These are phyloP conservation scores for Discostella pseudostelligera DNA, from an alignment of 108 stramenopile genomes.

Conservation along the genomic window DNA sequence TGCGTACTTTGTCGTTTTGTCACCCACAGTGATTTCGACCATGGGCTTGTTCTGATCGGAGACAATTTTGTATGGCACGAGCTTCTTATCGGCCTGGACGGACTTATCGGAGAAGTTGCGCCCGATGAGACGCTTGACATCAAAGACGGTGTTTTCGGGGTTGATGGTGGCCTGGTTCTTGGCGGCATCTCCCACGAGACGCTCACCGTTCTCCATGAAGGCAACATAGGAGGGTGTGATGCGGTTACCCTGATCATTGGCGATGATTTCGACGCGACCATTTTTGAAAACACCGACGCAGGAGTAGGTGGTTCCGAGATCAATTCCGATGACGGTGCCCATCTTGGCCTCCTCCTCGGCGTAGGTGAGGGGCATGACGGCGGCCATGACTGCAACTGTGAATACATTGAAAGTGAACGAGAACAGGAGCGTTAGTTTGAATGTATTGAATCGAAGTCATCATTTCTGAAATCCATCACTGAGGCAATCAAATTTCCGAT, in stretches of 20 bases:
- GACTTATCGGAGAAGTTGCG: conserved; percentile 91
- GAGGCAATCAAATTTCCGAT: not conserved
- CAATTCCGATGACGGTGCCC: conserved; percentile 80
- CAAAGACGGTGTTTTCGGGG: conserved; percentile 97
- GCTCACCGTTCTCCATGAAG: no score
- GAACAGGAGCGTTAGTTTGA: not conserved
- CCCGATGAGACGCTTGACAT: conserved; percentile 98
- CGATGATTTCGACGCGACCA: conserved; percentile 97
- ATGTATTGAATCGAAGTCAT: not conserved
- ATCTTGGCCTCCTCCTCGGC: conserved; percentile 59
- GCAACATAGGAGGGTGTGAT: conserved; percentile 65
- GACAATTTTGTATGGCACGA: conserved; percentile 93
- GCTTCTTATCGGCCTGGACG: conserved; percentile 97
- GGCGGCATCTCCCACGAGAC: conserved; percentile 97
- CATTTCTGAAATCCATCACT: not conserved
- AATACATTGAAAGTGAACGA: not conserved
- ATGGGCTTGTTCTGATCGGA: conserved; percentile 86
- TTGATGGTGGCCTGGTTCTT: conserved; percentile 98
- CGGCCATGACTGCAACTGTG: conserved; percentile 45
- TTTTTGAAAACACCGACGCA: conserved; percentile 98
- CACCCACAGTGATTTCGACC: conserved; percentile 60
- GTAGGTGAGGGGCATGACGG: conserved; percentile 44
- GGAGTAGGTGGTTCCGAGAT: conserved; percentile 97
- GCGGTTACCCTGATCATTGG: conserved; percentile 98
- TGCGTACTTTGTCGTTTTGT: conserved; percentile 60